These are phyloP conservation scores for Austroboletus rostrupii DNA, from an alignment of 1,284 basidiomycete species.

Conservation along the genomic window DNA sequence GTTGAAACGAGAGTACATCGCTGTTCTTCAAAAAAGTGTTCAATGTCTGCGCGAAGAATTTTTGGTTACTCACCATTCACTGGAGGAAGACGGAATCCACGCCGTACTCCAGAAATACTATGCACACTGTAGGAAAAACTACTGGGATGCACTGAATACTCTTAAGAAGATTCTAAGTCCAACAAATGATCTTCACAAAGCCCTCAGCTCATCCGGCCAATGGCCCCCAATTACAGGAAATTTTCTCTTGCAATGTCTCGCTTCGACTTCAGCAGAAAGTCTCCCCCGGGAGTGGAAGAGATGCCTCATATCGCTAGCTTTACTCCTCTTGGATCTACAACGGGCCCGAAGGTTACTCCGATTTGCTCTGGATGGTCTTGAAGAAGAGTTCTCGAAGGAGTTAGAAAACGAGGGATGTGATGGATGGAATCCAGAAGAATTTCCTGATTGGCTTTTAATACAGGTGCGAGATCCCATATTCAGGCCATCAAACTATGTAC, in stretches of 20 bases:
- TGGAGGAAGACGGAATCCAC: neutral
- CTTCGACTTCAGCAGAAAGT: constrained; percentile 6
- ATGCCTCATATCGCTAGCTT: constrained; percentile 25
- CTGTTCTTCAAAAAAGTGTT: neutral
- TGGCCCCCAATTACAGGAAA: constrained; percentile 27
- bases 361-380: neutral
- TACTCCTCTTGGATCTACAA: constrained; percentile 30
- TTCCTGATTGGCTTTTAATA: constrained; percentile 42
- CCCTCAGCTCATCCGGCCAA: neutral
- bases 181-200: neutral
- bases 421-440: constrained; percentile 10
- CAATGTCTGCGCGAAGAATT: neutral
- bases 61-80: neutral
- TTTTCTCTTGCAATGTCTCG: constrained; percentile 22
- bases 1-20: neutral
- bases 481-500: neutral
- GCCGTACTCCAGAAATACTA: neutral
- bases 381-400: too few species aligned
- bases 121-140: neutral
- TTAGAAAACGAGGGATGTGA: constrained; percentile 20
- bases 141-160: neutral
- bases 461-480: constrained; percentile 30
- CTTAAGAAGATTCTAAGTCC: neutral
- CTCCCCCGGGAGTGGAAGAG: constrained; percentile 25
- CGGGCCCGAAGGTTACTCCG: constrained; percentile 3